Evolutionary conservation across 2,329 filamentous ascomycete species (phyloP), one percentile per base, ranked within the genome.

Genomic region (Colletotrichum horii): DNA sequence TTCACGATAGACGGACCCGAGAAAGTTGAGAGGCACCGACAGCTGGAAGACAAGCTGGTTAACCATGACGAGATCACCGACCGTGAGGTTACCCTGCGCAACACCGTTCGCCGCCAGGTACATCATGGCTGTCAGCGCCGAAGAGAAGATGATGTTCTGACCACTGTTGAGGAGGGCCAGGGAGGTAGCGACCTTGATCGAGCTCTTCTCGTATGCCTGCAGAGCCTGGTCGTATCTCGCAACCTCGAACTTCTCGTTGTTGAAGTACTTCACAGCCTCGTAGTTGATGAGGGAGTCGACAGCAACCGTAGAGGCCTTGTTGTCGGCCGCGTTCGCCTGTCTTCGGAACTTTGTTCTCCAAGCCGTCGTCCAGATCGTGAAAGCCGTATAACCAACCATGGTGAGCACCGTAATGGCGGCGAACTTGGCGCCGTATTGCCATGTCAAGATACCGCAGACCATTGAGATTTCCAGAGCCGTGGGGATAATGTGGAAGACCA

Each of bases 21-120:
- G 89, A 85, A 99, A 99, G 88, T 99, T 99, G 76, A 99, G 90
- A 0, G 97, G 97, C 6, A 99, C 95, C 0, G 96, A 98, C 8
- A 99, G 93, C 85, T 99, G 97, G 86, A 99, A 99, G 75, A 99
- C 96, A 22, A 99, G 93, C 87, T 98, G 97, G 84, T 99, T 99
- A 79, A 99, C 95, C 95, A 99, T 97, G 82, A 99, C 97, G 36
- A 99, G 89, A 83, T 99, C 97, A 74, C 97, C 97, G 16, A 99
- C 96, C 0, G 96, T 98, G 80, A 99, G 86, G 8, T 89, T 87
- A 16, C 96, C 96, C 4, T 87, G 89, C 2, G 95, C 95, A 2
- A 99, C 96, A 43, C 97, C 97, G 80, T 96, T 92, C 28, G 95
- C 95, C 8, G 96, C 97, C 73, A 98, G 91, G 83, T 98, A 98